Conservation (phyloP, 306 rosid genomes). For the Prunus fruticosa region DNA sequence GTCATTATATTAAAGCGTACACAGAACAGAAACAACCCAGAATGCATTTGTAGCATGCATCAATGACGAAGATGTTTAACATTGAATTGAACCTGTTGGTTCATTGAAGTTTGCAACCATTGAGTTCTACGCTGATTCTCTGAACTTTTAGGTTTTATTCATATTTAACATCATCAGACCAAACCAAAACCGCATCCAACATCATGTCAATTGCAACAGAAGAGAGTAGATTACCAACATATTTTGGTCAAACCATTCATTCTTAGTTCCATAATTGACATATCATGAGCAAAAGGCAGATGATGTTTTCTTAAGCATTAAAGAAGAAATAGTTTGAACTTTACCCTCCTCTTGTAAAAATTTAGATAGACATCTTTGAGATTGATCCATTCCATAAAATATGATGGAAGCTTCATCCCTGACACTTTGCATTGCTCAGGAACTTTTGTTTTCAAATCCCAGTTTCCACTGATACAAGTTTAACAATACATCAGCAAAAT, state of each 20-base stretch:
- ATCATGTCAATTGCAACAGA: background rate
- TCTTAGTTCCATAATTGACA: background rate
- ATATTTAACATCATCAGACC: background rate
- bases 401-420: conserved; percentile 67
- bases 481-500: conserved; percentile 18
- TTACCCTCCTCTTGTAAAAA: conserved; percentile 73
- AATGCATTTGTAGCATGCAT: background rate
- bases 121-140: background rate
- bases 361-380: conserved; percentile 87
- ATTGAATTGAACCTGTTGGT: background rate
- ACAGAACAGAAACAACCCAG: background rate
- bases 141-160: background rate
- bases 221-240: background rate
- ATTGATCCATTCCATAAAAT: conserved; percentile 92
- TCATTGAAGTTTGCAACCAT: background rate
- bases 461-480: conserved; percentile 70
- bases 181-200: background rate
- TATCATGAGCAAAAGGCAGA: background rate
- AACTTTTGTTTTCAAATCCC: conserved; percentile 95
- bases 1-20: background rate
- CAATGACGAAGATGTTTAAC: background rate
- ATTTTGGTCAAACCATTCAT: background rate
- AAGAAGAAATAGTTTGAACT: conserved; percentile 24
- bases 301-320: background rate
- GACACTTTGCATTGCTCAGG: conserved; percentile 92